Evolutionary conservation across 305 asterid species (phyloP).

Genomic region (Fraxinus sp.): DNA sequence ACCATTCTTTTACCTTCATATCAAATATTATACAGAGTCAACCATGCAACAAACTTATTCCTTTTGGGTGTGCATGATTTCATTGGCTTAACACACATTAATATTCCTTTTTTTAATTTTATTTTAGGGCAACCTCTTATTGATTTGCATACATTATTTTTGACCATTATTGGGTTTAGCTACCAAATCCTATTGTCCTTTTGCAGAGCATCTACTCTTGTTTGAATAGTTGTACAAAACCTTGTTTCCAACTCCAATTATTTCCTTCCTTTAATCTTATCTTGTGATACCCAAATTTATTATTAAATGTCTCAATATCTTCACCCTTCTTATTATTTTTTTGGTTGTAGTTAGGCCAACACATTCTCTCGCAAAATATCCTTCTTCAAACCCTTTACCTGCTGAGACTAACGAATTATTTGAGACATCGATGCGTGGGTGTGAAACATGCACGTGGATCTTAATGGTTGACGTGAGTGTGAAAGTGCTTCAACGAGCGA

Average conservation of each 20-base stretch:
- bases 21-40: neutral
- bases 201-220: conserved; percentile 18
- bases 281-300: neutral
- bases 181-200: conserved; percentile 47
- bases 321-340: neutral
- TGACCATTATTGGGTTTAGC: conserved; percentile 38
- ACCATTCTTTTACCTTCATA: neutral
- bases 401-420: neutral
- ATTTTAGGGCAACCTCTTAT: neutral
- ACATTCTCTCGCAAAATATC: neutral
- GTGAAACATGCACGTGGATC: neutral
- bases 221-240: conserved; percentile 21
- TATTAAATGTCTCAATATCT: neutral
- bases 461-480: neutral
- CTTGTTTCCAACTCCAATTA: conserved; percentile 18
- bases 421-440: neutral
- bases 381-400: neutral
- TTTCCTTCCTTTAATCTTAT: conserved; percentile 3
- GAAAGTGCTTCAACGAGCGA: neutral
- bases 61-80: neutral
- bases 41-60: conserved; percentile 8
- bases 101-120: neutral
- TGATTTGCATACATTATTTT: neutral
- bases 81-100: conserved; percentile 17
- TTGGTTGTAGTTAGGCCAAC: neutral